A percentile compares a stretch with the other conserved stretches of the same genome.
Conservation (phyloP, 176 grass and related monocot species). For the Bonia amplexicaulis region DNA sequence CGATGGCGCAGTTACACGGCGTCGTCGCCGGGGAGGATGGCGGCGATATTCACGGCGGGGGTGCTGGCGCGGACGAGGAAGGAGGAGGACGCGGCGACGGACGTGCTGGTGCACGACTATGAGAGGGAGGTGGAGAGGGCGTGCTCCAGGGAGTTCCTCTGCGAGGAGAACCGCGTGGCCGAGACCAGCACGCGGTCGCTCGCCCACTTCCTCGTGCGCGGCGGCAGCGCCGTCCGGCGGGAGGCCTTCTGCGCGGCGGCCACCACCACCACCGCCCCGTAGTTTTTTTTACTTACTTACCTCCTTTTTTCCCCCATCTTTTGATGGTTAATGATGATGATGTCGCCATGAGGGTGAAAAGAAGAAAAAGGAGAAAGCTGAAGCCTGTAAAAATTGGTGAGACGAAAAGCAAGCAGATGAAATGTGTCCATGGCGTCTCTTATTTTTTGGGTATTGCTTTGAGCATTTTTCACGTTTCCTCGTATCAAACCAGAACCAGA, state of each 20-base stretch:
- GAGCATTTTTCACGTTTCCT: background rate
- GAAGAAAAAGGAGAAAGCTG: background rate
- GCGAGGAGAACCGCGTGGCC: constrained; percentile 55
- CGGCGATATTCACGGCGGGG: constrained; percentile 78
- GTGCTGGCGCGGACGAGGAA: constrained; percentile 65
- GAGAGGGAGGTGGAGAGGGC: constrained; percentile 74
- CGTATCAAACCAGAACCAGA: background rate
- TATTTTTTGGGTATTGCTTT: background rate
- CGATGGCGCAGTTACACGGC: constrained; percentile 39
- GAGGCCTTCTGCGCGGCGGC: constrained; percentile 53
- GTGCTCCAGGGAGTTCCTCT: constrained; percentile 81
- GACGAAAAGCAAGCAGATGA: background rate
- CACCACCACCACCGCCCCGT: background rate
- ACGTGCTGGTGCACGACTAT: constrained; percentile 94
- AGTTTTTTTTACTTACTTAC: background rate
- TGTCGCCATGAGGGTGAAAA: constrained; percentile 3
- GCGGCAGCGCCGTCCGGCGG: constrained; percentile 18
- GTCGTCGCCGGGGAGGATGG: constrained; percentile 76
- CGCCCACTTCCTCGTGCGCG: constrained; percentile 68
- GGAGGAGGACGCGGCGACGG: constrained; percentile 28
- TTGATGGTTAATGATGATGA: constrained; percentile 18
- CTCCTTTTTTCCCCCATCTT: background rate
- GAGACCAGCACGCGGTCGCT: constrained; percentile 47
- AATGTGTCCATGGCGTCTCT: background rate
- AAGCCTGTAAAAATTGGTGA: constrained; percentile 21